Evolutionary conservation across 768 basidiomycete species (phyloP), one percentile per base, ranked within the genome.

Genomic region (Gloeostereum incarnatum): DNA sequence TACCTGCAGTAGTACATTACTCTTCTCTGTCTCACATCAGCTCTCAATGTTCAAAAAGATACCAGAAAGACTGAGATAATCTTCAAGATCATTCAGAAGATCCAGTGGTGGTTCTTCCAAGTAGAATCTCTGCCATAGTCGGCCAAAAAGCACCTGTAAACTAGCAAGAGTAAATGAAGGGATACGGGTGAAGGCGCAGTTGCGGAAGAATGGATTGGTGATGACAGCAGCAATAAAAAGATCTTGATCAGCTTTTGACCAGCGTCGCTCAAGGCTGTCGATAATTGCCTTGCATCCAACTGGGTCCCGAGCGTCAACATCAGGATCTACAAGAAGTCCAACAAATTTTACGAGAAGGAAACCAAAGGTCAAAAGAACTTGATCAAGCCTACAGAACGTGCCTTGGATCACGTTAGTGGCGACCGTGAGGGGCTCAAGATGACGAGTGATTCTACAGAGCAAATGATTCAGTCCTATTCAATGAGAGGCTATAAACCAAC

Each of bases 321-420:
- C n/a, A n/a, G n/a, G n/a, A n/a, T n/a, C n/a, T n/a, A n/a, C n/a
- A n/a, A n/a, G n/a, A n/a, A n/a, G n/a, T n/a, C n/a, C n/a, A n/a
- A n/a, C n/a, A 36, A 53, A 60, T 19, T 43, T 17, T 4, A 37
- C 26, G 18, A 47, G 10, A 8, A 61, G 43, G 20, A 43, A 46
- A 2, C 56, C 61, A 40, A 62, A 60, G 18, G 52, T 52, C 4
- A 61, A 36, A 2, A 55, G 47, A 14, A 63, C 54, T 25, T 52
- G 39, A 43, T 61, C 59, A 26, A 57, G 52, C 0, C 52, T 49
- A 23, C 51, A 54, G 29, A 53, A 53, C 11, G 55, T 26, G 4
- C 44, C 40, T 36, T 62, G 54, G 3, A 49, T 49, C 23, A 59
- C 38, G 38, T 60, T 59, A 8, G 50, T 44, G 22, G 58, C 56